Evolutionary conservation across 164 flowering plant genomes (phyloP), one percentile per base, ranked within the genome.

Genomic region (Akebia trifoliata): DNA sequence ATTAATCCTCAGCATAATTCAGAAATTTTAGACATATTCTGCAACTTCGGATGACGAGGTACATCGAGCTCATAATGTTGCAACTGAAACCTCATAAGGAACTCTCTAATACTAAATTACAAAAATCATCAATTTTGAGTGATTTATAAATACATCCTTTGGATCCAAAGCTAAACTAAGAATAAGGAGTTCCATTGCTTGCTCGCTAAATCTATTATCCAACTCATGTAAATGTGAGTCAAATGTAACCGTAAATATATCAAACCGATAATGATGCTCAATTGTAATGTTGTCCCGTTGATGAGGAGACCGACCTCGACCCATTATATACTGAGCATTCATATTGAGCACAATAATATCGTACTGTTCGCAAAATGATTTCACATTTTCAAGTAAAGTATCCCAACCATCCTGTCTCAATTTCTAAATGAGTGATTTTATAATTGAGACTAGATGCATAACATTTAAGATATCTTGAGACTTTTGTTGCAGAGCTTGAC

Each of bases 141-240:
- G 24, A 7, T 15, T 36, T 38, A 6, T 8, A 22, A 15, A 2
- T n/a, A n/a, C 17, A 15, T 37, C 14, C 30, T 24, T 24, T 4
- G 58, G 58, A 24, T 7, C 32, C 20, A 54, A 54, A 36, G 21
- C 44, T 7, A n/a, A 25, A 6, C 30, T 54, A 38, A 54, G 37
- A 51, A 31, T 4, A 34, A 51, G 25, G 20, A 51, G 20, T 5
- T 51, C 26, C 55, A 17, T 51, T 32, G 55, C 21, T 0, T 17
- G 20, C 21, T 54, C 44, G 7, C 4, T 11, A 26, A 54, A 54
- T 39, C 46, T 54, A 12, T 7, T 11, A 37, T 21, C 18, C 8
- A 54, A 26, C 20, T 54, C 58, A 14, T 3, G 4, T 1, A 54
- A 11, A 5, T 54, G 44, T 0, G 12, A 54, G 38, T 38, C 58